phyloP scores from a whole-genome alignment of 2,329 filamentous ascomycete genomes.

The Magnaporthales sp. region DNA sequence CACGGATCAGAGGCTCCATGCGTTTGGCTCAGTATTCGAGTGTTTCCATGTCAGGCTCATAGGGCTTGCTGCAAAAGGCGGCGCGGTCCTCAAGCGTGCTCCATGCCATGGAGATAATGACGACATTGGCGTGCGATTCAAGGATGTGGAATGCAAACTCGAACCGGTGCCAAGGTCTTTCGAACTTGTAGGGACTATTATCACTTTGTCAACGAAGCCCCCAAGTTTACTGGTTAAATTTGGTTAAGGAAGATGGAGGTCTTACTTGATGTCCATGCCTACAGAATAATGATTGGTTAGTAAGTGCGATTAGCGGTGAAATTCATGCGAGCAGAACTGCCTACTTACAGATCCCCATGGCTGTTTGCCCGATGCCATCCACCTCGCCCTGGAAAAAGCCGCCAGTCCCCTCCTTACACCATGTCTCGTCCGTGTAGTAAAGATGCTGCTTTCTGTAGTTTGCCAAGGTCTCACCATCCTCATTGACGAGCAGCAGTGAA shows the following conservation, averaged over 20 bases:
- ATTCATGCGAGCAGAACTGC: constrained; percentile 8
- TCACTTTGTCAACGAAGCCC: not conserved
- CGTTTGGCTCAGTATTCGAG: constrained; percentile 68
- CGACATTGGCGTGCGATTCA: constrained; percentile 45
- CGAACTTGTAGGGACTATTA: constrained; percentile 40
- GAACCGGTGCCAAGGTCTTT: constrained; percentile 37
- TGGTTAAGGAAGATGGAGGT: not conserved
- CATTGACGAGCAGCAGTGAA: constrained; percentile 43
- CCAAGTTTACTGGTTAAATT: not conserved
- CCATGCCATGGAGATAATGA: constrained; percentile 74
- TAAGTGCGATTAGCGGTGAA: not conserved
- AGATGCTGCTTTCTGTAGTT: constrained; percentile 54
- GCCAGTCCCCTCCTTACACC: constrained; percentile 44
- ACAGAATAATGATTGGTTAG: not conserved
- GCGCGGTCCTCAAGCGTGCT: constrained; percentile 47
- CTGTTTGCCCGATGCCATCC: constrained; percentile 38
- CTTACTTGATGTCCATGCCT: constrained; percentile 56
- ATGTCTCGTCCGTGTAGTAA: constrained; percentile 52
- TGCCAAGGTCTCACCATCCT: constrained; percentile 47
- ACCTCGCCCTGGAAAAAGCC: constrained; percentile 41
- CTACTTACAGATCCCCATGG: constrained; percentile 51
- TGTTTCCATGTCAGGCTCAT: constrained; percentile 63
- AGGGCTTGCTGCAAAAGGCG: constrained; percentile 34
- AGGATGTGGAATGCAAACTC: constrained; percentile 51
- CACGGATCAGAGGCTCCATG: constrained; percentile 54